Evolutionary conservation across 805 yeast species (phyloP), one percentile per base, ranked within the genome.

Genomic region (Candida takata): DNA sequence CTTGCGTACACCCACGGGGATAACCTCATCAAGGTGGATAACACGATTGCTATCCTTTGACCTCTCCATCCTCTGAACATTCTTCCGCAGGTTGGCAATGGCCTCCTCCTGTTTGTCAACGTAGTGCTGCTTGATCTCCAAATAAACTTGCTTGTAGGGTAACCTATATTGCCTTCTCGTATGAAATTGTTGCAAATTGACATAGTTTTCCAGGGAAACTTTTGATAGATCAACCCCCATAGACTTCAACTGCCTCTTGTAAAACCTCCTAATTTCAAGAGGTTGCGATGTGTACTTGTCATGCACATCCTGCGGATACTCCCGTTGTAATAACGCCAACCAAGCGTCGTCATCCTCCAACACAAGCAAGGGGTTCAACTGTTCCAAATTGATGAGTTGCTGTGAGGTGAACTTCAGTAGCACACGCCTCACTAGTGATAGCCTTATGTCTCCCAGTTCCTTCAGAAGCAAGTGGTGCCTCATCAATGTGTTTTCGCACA

Each of bases 301-400:
- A 21, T 49, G 56, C 5, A 55, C 49, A 44, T 58, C 52, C n/a
- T 52, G 52, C 2, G 67, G 64, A 40, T 57, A 64, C 16, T 65
- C 62, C 26, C 41, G 49, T 31, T 45, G 48, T 7, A 65, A 31
- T 16, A 59, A 37, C 3, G 43, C 36, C 4, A 37, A 37, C 70
- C 70, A 65, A 2, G 60, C 37, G 9, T 55, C 56, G 31, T 61
- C 66, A 43, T 64, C 69, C 26, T 65, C 68, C 29, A 65, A 51
- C 2, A 63, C 44, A 18, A 59, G 47, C 15, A 45, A 38, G 1
- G 59, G 58, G 37, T 62, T 62, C 3, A 34, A 38, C 16, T 36
- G 33, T 37, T 65, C 70, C 8, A 63, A 34, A 16, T 48, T 52
- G 19, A 44, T 36, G 10, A 65, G 33, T 30, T 63, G 70, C 9